These are phyloP conservation scores for Tillandsia fasciculata DNA, from an alignment of 176 grass and related monocot species.

Conservation along the genomic window DNA sequence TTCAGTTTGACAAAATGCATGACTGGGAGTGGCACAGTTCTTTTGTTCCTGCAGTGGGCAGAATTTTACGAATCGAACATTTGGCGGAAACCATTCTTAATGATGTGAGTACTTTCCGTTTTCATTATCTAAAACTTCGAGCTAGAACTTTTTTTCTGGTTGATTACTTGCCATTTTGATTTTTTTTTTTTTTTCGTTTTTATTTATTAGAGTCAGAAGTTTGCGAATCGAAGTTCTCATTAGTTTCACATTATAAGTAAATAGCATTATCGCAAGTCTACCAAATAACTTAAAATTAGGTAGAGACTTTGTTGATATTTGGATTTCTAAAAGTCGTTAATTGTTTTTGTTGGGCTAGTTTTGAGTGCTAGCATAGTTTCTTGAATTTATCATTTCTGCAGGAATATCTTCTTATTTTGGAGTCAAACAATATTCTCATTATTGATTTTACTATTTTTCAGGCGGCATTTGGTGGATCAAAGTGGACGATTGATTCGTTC, in stretches of 20 bases:
- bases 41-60: slow-evolving; percentile 55
- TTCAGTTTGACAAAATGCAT: slow-evolving; percentile 72
- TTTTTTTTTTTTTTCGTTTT: background rate
- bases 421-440: background rate
- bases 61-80: slow-evolving; percentile 75
- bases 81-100: slow-evolving; percentile 88
- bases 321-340: background rate
- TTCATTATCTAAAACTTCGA: background rate
- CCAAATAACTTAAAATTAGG: background rate
- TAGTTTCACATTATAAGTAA: too few relatives aligned
- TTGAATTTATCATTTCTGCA: too few relatives aligned
- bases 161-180: background rate
- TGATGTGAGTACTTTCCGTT: slow-evolving; percentile 46
- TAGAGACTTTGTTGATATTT: background rate
- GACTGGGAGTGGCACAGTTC: slow-evolving; percentile 55
- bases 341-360: background rate
- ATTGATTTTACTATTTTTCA: slow-evolving; percentile 25
- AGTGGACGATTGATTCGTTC: slow-evolving; percentile 74
- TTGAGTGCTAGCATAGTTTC: too few relatives aligned
- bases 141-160: background rate
- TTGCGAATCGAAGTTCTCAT: background rate
- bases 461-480: slow-evolving; percentile 52
- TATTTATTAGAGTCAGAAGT: background rate
- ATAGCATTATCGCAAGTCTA: too few relatives aligned
- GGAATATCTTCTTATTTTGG: background rate